Percentiles rank a stretch among this genome's conserved stretches.
Conservation (phyloP, 2,329 filamentous ascomycete species). For the Fusarium heterosporum region DNA sequence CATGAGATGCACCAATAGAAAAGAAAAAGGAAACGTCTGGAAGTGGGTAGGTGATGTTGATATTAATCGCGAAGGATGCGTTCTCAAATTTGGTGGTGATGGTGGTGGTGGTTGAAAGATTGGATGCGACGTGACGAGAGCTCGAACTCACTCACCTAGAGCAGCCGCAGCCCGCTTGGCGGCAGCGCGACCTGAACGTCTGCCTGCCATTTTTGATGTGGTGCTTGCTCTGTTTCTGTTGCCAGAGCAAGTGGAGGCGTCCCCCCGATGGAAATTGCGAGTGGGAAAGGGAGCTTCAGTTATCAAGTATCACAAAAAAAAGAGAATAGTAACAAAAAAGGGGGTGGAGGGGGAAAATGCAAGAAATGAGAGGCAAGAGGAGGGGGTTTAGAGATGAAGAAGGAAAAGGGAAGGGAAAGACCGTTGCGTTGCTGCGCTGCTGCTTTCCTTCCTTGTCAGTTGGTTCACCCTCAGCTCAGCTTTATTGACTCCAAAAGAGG, state of each 20-base stretch:
- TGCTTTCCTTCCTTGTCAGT: conserved; percentile 29
- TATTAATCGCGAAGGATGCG: background rate
- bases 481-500: conserved; percentile 32
- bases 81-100: conserved; percentile 4
- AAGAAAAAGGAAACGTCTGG: background rate
- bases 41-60: background rate
- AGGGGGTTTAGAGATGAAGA: conserved; percentile 19
- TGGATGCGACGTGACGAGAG: conserved; percentile 17
- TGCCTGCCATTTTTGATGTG: conserved; percentile 52
- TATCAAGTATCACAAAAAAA: conserved; percentile 31
- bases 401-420: conserved; percentile 14
- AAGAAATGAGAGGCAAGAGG: conserved; percentile 11
- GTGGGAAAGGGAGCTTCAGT: conserved; percentile 22
- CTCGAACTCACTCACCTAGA: conserved; percentile 57
- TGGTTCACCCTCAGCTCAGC: conserved; percentile 20
- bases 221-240: conserved; percentile 11
- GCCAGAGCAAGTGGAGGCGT: conserved; percentile 30
- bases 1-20: background rate
- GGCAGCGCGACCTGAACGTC: conserved; percentile 65
- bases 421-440: conserved; percentile 12
- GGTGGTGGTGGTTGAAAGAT: conserved; percentile 26
- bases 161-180: conserved; percentile 66
- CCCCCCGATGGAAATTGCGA: conserved; percentile 32
- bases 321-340: background rate
- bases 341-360: conserved; percentile 7